These are phyloP conservation scores for Albugo candida DNA, from an alignment of 352 stramenopile genomes.

Conservation along the genomic window DNA sequence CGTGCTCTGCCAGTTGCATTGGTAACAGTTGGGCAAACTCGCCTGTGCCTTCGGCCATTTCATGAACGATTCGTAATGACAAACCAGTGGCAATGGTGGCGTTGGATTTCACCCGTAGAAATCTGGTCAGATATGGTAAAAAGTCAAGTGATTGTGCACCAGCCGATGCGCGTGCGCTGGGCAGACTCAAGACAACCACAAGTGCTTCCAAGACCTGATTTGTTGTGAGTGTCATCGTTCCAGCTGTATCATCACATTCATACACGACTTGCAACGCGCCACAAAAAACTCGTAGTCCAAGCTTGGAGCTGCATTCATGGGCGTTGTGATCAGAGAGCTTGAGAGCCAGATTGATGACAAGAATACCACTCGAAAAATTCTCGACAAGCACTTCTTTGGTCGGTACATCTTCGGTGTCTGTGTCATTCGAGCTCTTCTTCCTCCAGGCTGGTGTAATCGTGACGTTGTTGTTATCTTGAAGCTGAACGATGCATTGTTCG, in stretches of 20 bases:
- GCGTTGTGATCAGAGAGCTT: conserved; percentile 58
- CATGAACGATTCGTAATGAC: conserved; percentile 61
- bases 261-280: conserved; percentile 56
- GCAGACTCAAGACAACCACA: conserved; percentile 63
- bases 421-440: not conserved
- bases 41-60: conserved; percentile 57
- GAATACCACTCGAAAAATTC: conserved; percentile 51
- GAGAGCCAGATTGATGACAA: conserved; percentile 56
- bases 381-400: conserved; percentile 43
- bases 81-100: conserved; percentile 50
- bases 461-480: conserved; percentile 15
- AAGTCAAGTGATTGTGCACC: conserved; percentile 65
- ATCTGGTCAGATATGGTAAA: conserved; percentile 56
- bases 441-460: not conserved
- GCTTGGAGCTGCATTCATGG: conserved; percentile 40
- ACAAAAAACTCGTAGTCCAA: conserved; percentile 56
- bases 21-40: conserved; percentile 70
- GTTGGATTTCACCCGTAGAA: conserved; percentile 31
- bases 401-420: conserved; percentile 15
- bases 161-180: conserved; percentile 57
- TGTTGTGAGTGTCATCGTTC: conserved; percentile 37
- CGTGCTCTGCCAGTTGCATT: conserved; percentile 60
- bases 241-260: conserved; percentile 33
- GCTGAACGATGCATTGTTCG: conserved; percentile 60
- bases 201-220: conserved; percentile 67